Conservation (phyloP, 805 yeast species). For the Candida vaughaniae region DNA sequence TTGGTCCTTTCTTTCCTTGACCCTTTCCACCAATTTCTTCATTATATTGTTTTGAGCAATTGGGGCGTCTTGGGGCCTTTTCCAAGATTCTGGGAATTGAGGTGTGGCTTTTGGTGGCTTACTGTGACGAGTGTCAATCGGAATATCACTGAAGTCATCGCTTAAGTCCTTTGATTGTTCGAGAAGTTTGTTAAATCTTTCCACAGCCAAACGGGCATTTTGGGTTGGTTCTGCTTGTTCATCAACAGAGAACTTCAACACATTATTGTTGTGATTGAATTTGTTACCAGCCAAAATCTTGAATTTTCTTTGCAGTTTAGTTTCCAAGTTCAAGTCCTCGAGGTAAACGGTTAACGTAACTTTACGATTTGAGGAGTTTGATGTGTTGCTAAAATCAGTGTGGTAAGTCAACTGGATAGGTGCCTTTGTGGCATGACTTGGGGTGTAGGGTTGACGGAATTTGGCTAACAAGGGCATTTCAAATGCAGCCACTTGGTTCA, state of each 20-base stretch:
- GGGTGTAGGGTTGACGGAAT: conserved; percentile 66
- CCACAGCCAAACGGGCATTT: conserved; percentile 73
- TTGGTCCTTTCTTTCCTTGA: conserved; percentile 31
- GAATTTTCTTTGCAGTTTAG: conserved; percentile 65
- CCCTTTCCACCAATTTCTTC: conserved; percentile 29
- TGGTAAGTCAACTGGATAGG: conserved; percentile 67
- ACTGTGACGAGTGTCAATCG: conserved; percentile 75
- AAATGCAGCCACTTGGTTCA: conserved; percentile 82
- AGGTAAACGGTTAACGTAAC: conserved; percentile 62
- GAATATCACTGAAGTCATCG: conserved; percentile 74
- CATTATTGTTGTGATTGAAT: conserved; percentile 60
- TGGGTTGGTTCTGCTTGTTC: conserved; percentile 77
- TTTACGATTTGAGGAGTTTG: conserved; percentile 62
- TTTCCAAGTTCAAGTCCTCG: conserved; percentile 50
- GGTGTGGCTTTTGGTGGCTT: conserved; percentile 39
- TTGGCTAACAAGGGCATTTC: conserved; percentile 85
- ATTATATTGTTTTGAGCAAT: conserved; percentile 38
- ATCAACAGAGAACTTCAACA: conserved; percentile 62
- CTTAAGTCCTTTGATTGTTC: conserved; percentile 59
- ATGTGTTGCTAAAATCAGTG: conserved; percentile 72
- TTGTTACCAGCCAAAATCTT: conserved; percentile 76
- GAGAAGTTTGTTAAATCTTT: conserved; percentile 59
- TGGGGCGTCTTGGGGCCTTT: conserved; percentile 64
- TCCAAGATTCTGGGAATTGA: conserved; percentile 79
- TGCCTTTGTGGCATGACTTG: conserved; percentile 38